These are phyloP conservation scores for Sugiyamaella mastotermitis DNA, from an alignment of 805 yeast species.

Conservation along the genomic window DNA sequence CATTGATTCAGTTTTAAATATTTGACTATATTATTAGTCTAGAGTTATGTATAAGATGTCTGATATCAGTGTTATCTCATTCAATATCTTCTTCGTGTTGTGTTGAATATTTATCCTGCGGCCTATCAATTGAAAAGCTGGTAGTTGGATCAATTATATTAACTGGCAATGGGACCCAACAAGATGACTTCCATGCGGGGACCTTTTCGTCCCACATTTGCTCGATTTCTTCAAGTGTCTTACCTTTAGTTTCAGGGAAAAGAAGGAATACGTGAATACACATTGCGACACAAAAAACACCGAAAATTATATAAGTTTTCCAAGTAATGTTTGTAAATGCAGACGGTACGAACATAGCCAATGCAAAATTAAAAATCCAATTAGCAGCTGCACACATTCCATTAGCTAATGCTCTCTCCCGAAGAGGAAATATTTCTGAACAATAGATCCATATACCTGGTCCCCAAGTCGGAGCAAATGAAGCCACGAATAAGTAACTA, in stretches of 20 bases:
- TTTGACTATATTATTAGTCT: no score
- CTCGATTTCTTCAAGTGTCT: conserved; percentile 75
- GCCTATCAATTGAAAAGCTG: no score
- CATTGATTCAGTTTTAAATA: no score
- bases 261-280: conserved; percentile 50
- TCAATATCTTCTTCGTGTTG: no score
- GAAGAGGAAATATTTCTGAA: conserved; percentile 54
- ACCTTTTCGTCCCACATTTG: conserved; percentile 33
- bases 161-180: conserved; percentile 24
- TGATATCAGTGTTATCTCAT: no score
- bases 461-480: conserved; percentile 54
- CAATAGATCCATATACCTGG: conserved; percentile 66
- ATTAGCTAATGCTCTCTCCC: conserved; percentile 60
- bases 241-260: conserved; percentile 71
- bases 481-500: conserved; percentile 46
- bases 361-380: conserved; percentile 42
- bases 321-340: conserved; percentile 30
- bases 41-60: no score
- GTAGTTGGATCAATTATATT: no score
- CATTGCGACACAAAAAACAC: conserved; percentile 27
- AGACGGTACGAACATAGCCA: conserved; percentile 51
- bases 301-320: conserved; percentile 30
- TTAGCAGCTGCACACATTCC: conserved; percentile 45
- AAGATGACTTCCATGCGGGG: conserved; percentile 9
- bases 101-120: no score